Evolutionary conservation across 768 basidiomycete species (phyloP).

Genomic region (Cubamyces sp.): DNA sequence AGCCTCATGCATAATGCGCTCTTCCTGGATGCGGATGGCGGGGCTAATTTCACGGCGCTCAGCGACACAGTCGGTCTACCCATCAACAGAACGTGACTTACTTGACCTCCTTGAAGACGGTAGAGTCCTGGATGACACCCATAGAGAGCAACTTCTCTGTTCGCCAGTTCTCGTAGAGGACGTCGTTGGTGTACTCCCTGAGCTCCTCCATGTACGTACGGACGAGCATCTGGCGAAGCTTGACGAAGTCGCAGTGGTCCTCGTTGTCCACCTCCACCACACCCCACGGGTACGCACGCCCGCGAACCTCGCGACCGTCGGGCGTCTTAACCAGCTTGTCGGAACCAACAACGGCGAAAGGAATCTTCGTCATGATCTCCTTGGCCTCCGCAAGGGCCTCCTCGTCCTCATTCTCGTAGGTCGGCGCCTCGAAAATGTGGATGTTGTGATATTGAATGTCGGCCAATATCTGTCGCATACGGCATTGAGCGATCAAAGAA

Average conservation of each 20-base stretch:
- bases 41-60: conserved; percentile 59
- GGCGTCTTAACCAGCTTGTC: conserved; percentile 79
- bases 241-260: conserved; percentile 99
- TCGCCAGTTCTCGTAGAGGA: conserved; percentile 98
- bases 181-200: conserved; percentile 94
- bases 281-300: conserved; percentile 97
- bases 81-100: conserved; percentile 47
- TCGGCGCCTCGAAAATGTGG: conserved; percentile 96
- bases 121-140: conserved; percentile 97
- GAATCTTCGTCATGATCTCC: conserved; percentile 97
- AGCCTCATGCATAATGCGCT: conserved; percentile 93
- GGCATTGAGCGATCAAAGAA: background rate
- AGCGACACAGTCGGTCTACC: background rate
- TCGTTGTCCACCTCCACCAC: conserved; percentile 99
- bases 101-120: conserved; percentile 99
- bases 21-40: conserved; percentile 94
- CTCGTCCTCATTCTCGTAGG: conserved; percentile 98
- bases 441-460: conserved; percentile 97
- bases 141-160: conserved; percentile 94
- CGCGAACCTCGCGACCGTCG: conserved; percentile 92
- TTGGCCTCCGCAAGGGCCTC: conserved; percentile 97
- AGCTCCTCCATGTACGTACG: conserved; percentile 99
- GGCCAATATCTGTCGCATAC: conserved; percentile 67
- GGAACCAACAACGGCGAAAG: conserved; percentile 97
- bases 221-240: conserved; percentile 98